Conservation (phyloP, 2,329 filamentous ascomycete genomes). For the Fusarium falciforme region DNA sequence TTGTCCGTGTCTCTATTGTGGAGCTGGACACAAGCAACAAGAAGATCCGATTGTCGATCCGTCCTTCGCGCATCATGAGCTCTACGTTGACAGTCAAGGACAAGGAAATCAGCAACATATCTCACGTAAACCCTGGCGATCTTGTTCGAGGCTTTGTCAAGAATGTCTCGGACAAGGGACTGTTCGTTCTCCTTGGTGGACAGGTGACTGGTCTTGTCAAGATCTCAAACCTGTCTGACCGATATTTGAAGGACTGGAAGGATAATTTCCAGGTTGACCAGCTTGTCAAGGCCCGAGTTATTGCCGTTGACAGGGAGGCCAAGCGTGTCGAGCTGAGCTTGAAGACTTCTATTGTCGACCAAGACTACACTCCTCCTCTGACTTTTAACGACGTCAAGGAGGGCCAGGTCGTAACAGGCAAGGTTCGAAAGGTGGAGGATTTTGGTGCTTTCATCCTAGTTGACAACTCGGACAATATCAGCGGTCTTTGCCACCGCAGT, state of each 20-base stretch:
- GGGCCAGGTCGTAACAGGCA: conserved; percentile 88
- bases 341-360: conserved; percentile 85
- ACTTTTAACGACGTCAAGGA: conserved; percentile 80
- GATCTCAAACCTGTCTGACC: conserved; percentile 89
- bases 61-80: conserved; percentile 89
- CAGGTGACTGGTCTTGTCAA: conserved; percentile 85
- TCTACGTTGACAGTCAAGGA: conserved; percentile 86
- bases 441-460: conserved; percentile 95
- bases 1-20: conserved; percentile 87
- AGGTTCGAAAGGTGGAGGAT: conserved; percentile 91
- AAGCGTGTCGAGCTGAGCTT: conserved; percentile 86
- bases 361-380: conserved; percentile 79
- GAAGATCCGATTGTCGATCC: conserved; percentile 81
- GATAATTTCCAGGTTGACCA: conserved; percentile 88
- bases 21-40: conserved; percentile 87
- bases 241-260: conserved; percentile 96
- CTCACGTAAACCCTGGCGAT: conserved; percentile 81
- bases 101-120: conserved; percentile 76
- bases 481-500: conserved; percentile 90
- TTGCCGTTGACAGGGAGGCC: conserved; percentile 73
- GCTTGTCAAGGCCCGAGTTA: conserved; percentile 87
- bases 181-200: conserved; percentile 87
- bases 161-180: conserved; percentile 86
- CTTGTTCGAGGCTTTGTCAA: conserved; percentile 92
- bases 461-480: conserved; percentile 87